Conservation (phyloP, 805 yeast genomes). For the Starmerella vaccinii region DNA sequence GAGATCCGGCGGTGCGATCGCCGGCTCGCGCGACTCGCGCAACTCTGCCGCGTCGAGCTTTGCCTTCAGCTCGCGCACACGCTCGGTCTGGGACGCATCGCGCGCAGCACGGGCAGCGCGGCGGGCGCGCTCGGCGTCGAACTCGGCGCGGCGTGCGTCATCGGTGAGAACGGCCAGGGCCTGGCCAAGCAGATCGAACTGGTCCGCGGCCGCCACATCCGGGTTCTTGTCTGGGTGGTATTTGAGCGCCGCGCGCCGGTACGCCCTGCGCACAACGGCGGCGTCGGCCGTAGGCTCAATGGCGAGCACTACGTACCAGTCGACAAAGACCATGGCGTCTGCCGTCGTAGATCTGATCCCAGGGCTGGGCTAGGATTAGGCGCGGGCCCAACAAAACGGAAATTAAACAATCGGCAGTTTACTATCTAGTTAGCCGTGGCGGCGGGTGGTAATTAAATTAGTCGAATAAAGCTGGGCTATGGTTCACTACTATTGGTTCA, state of each 20-base stretch:
- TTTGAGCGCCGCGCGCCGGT: constrained; percentile 77
- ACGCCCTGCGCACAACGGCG: constrained; percentile 77
- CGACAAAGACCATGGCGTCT: constrained; percentile 5
- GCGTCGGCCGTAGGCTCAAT: constrained; percentile 73
- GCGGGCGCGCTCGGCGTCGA: background rate
- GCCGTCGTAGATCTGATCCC: background rate
- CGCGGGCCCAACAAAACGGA: too few relatives aligned
- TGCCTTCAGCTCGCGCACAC: background rate
- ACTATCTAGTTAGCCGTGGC: too few relatives aligned
- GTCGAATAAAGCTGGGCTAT: background rate
- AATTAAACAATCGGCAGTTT: too few relatives aligned
- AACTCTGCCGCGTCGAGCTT: constrained; percentile 2
- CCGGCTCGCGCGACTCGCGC: too few relatives aligned
- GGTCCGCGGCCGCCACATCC: constrained; percentile 19
- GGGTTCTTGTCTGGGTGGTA: constrained; percentile 82
- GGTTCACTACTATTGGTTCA: background rate
- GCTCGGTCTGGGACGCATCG: background rate
- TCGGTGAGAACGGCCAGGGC: constrained; percentile 28
- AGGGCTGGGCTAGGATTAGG: background rate
- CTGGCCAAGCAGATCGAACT: constrained; percentile 26
- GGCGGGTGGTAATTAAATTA: too few relatives aligned
- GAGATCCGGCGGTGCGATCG: background rate
- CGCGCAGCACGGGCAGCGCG: background rate
- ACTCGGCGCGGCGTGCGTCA: constrained; percentile 13
- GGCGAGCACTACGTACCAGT: constrained; percentile 62